Evolutionary conservation across 345 rosid genomes (phyloP).

Genomic region (Capsella bursapastoris): DNA sequence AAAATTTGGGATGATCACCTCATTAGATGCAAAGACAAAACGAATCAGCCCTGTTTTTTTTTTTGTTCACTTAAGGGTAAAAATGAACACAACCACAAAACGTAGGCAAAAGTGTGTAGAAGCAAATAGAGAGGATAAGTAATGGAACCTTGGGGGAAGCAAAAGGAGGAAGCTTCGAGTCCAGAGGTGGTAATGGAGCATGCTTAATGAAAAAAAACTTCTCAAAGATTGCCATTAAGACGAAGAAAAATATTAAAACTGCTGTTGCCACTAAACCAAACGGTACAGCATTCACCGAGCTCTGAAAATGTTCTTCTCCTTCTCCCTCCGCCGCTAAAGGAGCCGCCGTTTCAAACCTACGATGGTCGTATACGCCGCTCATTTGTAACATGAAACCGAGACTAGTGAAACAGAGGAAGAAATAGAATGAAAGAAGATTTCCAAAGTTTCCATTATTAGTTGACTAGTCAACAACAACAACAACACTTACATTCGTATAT

Average conservation of each 20-base stretch:
- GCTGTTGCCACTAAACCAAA: slow-evolving; percentile 88
- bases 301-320: slow-evolving; percentile 66
- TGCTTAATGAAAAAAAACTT: slow-evolving; percentile 48
- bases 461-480: slow-evolving; percentile 30
- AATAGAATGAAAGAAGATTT: background rate
- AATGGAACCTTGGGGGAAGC: slow-evolving; percentile 55
- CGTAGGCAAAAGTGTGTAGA: slow-evolving; percentile 5
- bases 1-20: slow-evolving; percentile 3
- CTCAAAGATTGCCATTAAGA: slow-evolving; percentile 83
- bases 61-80: background rate
- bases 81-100: background rate
- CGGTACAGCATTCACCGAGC: slow-evolving; percentile 85
- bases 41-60: background rate
- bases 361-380: slow-evolving; percentile 15
- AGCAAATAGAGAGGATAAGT: slow-evolving; percentile 12
- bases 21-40: background rate
- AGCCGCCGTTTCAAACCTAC: slow-evolving; percentile 11
- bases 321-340: slow-evolving; percentile 49
- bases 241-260: slow-evolving; percentile 81
- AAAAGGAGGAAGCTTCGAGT: slow-evolving; percentile 45
- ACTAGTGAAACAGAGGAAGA: slow-evolving; percentile 15
- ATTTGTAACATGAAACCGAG: slow-evolving; percentile 29
- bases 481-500: background rate
- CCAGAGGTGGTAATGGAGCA: slow-evolving; percentile 21
- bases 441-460: slow-evolving; percentile 5